phyloP scores from a whole-genome alignment of 2,329 filamentous ascomycete species.

The Karstenula rhodostoma region DNA sequence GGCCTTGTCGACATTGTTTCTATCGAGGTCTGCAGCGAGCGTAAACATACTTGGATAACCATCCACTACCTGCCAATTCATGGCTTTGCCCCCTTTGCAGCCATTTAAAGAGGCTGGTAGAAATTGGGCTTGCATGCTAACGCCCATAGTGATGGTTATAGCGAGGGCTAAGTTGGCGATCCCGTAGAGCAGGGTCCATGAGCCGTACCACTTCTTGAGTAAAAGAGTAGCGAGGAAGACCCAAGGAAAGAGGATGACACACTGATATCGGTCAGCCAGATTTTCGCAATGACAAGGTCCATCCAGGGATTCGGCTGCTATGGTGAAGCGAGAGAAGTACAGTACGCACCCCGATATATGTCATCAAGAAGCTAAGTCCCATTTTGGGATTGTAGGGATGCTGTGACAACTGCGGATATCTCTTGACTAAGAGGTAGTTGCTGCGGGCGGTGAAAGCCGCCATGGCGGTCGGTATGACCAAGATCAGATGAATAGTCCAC shows the following conservation, averaged over 20 bases:
- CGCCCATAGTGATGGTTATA: slow-evolving; percentile 14
- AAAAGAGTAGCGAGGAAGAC: slow-evolving; percentile 19
- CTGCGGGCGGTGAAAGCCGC: slow-evolving; percentile 19
- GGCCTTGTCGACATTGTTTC: background rate
- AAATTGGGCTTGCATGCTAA: slow-evolving; percentile 22
- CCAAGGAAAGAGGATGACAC: slow-evolving; percentile 24
- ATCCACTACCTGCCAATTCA: slow-evolving; percentile 20
- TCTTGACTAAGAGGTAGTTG: slow-evolving; percentile 14
- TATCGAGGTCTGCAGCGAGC: slow-evolving; percentile 4
- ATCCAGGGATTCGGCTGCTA: background rate
- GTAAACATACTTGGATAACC: slow-evolving; percentile 24
- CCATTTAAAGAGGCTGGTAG: slow-evolving; percentile 15
- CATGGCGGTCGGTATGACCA: slow-evolving; percentile 20
- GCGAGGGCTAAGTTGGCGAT: slow-evolving; percentile 25
- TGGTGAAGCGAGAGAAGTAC: background rate
- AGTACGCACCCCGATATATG: slow-evolving; percentile 21
- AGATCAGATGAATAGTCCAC: slow-evolving; percentile 15
- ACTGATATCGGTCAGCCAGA: slow-evolving; percentile 14
- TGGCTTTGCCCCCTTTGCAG: slow-evolving; percentile 17
- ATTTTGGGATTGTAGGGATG: slow-evolving; percentile 19
- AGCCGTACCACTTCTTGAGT: slow-evolving; percentile 12
- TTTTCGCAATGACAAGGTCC: background rate
- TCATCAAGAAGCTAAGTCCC: slow-evolving; percentile 17
- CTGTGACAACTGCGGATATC: slow-evolving; percentile 16
- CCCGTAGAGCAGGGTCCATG: slow-evolving; percentile 19